A percentile compares a stretch with the other conserved stretches of the same genome.
These are phyloP conservation scores for Talaromyces marneffei DNA, from an alignment of 2,329 filamentous ascomycete species.

Conservation along the genomic window DNA sequence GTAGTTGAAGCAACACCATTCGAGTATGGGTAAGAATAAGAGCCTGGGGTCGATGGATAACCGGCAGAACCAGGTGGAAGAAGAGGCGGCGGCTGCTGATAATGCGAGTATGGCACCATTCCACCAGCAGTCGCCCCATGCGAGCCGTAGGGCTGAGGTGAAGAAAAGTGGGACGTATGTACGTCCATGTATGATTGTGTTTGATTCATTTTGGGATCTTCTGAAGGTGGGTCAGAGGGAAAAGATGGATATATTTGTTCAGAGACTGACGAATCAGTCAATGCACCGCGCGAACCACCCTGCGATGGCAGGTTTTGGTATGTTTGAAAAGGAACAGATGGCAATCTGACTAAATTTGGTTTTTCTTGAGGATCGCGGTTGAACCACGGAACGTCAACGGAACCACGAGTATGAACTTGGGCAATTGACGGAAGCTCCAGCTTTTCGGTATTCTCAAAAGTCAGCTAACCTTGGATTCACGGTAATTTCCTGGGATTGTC, in stretches of 20 bases:
- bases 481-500: background rate
- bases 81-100: conserved; percentile 63
- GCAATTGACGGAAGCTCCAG: conserved; percentile 89
- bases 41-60: conserved; percentile 54
- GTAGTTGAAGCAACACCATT: conserved; percentile 72
- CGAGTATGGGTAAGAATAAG: conserved; percentile 60
- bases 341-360: conserved; percentile 27
- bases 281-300: conserved; percentile 64
- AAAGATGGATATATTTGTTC: conserved; percentile 41
- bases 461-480: background rate
- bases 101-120: conserved; percentile 71
- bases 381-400: conserved; percentile 64
- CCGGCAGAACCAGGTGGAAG: conserved; percentile 65
- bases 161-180: conserved; percentile 67
- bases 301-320: conserved; percentile 59
- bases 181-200: conserved; percentile 80
- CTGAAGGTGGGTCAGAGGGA: conserved; percentile 25
- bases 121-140: conserved; percentile 69
- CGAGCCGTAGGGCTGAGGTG: conserved; percentile 66
- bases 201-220: conserved; percentile 65
- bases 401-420: conserved; percentile 57
- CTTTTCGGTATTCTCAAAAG: conserved; percentile 63
- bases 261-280: conserved; percentile 35
- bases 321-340: background rate
- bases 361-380: conserved; percentile 61